Evolutionary conservation across 2,329 filamentous ascomycete genomes (phyloP).

Genomic region (Zasmidium cellare): DNA sequence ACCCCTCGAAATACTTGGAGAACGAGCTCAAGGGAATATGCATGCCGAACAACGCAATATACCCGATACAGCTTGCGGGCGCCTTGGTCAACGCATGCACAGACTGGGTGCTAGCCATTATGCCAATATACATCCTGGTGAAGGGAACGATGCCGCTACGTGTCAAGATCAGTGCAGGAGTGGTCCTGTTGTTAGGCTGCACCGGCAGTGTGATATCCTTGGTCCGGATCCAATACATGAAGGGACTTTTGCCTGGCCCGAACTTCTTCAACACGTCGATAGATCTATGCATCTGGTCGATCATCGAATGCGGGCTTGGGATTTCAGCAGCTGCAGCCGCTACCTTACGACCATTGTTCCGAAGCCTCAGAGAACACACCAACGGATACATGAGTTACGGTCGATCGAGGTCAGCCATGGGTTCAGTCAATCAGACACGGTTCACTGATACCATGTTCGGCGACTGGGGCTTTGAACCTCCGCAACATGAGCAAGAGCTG

Average conservation of each 20-base stretch:
- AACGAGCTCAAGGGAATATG: conserved; percentile 24
- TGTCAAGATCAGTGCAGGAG: conserved; percentile 42
- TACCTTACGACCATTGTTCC: conserved; percentile 35
- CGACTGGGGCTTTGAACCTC: background rate
- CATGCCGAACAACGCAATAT: conserved; percentile 14
- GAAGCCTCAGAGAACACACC: conserved; percentile 17
- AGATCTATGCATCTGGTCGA: conserved; percentile 33
- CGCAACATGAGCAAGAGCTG: conserved; percentile 1
- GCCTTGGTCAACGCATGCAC: conserved; percentile 39
- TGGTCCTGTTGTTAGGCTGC: conserved; percentile 42
- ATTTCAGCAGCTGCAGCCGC: conserved; percentile 36
- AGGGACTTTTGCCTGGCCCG: conserved; percentile 15
- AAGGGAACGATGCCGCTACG: conserved; percentile 41
- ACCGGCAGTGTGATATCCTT: conserved; percentile 27
- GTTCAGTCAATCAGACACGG: conserved; percentile 6
- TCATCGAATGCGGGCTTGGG: conserved; percentile 37
- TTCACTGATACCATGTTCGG: conserved; percentile 6
- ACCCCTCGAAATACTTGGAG: conserved; percentile 22
- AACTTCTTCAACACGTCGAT: conserved; percentile 28
- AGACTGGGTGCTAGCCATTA: conserved; percentile 37
- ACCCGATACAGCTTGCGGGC: conserved; percentile 24
- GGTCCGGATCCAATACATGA: conserved; percentile 27
- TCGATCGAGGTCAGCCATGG: conserved; percentile 3
- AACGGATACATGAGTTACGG: background rate
- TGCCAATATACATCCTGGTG: conserved; percentile 43